Base-by-base conservation (phyloP, 1,284 basidiomycete genomes). In the Ganoderma resinaceum region DNA sequence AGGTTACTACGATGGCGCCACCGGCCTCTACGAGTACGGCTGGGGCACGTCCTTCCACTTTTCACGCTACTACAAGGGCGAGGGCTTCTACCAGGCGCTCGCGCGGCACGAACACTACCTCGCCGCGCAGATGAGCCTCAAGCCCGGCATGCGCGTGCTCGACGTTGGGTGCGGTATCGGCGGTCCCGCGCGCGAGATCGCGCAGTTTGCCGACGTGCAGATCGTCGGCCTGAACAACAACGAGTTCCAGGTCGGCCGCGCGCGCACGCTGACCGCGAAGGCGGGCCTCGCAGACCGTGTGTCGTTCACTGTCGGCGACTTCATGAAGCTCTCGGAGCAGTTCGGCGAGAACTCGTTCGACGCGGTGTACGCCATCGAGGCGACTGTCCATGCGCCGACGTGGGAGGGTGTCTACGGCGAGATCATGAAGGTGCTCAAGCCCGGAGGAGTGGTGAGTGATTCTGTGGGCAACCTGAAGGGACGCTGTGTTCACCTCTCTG, bases 41-140 rank as follows among this genome's bases (percentile, higher is more conserved):
- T 97, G 95, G 96, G 89, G 88, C 8, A 85, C 91, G 69, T 97
- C 93, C 59, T 99, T 99, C 90, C 97, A 99, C 84, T 99, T 99
- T 82, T 98, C 95, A 66, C 95, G 98, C 52, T 99, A 98, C 87
- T 96, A 95, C 89, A 93, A 93, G 81, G 98, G 97, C 72, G 98
- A 99, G 82, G 89, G 90, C 1, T 99, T 99, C 78, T 78, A 83
- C 55, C 88, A 88, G 7, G 89, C 94, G 65, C 87, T 99, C 67
- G 97, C 97, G 20, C 93, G 98, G 65, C 97, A 99, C 79, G 97
- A 99, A 84, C 97, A 99, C 84, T 99, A 97, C 84, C 95, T 99
- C 72, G 91, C 97, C 14, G 84, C 91, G 7, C 89, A 95, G 78
- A 96, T 97, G 90, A 80, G 82, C 61, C 84, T 96, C 73, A 90